Conservation (phyloP, 1,284 basidiomycete species). For the Cystobasidiaceae sp. region DNA sequence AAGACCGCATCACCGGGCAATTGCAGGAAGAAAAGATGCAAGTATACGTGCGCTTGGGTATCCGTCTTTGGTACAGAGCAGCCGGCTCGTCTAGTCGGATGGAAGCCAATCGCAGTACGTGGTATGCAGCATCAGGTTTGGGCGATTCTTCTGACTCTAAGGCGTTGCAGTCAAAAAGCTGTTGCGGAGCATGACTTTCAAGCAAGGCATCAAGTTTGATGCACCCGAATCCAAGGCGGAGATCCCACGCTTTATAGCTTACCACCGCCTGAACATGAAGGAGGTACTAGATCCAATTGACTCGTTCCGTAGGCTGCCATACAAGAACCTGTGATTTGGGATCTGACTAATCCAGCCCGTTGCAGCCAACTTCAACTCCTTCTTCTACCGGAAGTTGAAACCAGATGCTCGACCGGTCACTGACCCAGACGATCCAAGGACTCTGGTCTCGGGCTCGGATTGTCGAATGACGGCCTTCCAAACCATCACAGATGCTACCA, state of each 20-base stretch:
- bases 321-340: not conserved
- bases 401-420: slow-evolving; percentile 63
- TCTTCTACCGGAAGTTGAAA: slow-evolving; percentile 68
- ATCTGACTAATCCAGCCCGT: not conserved
- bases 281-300: slow-evolving; percentile 78
- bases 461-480: slow-evolving; percentile 92
- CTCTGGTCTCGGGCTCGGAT: slow-evolving; percentile 82
- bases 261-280: slow-evolving; percentile 75
- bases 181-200: slow-evolving; percentile 82
- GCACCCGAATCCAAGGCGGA: slow-evolving; percentile 74
- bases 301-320: slow-evolving; percentile 64
- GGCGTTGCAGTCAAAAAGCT: slow-evolving; percentile 59
- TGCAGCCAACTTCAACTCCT: slow-evolving; percentile 77
- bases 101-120: slow-evolving; percentile 77
- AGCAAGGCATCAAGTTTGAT: slow-evolving; percentile 92
- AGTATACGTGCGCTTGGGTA: slow-evolving; percentile 87
- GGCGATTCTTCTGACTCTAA: no score
- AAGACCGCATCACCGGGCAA: slow-evolving; percentile 83
- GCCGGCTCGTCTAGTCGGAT: slow-evolving; percentile 65
- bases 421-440: slow-evolving; percentile 58
- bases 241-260: slow-evolving; percentile 81
- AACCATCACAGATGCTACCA: slow-evolving; percentile 73
- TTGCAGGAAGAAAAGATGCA: slow-evolving; percentile 97
- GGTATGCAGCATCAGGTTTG: not conserved
- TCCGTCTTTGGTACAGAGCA: slow-evolving; percentile 84